Conservation (phyloP, 441 rosid species). For the Melastoma candidum region DNA sequence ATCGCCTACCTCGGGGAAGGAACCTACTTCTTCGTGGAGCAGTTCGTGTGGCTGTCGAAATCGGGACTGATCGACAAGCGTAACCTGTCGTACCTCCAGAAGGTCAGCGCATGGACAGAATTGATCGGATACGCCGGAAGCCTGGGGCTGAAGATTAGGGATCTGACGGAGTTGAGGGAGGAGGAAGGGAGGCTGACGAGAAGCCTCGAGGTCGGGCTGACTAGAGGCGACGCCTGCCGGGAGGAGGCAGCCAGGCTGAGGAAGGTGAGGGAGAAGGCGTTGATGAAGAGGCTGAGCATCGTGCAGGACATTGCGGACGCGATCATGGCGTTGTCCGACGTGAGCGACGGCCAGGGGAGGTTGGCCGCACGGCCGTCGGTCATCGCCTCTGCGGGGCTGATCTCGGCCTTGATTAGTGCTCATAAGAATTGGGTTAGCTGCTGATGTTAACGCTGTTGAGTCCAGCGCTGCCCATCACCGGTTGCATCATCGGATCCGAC, state of each 20-base stretch:
- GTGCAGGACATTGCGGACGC: constrained; percentile 86
- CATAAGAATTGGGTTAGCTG: constrained; percentile 90
- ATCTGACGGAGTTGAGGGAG: constrained; percentile 44
- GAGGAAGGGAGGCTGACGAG: constrained; percentile 46
- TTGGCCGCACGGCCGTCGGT: constrained; percentile 41
- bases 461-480: no score
- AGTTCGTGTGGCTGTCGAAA: constrained; percentile 80
- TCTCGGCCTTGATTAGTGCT: constrained; percentile 80
- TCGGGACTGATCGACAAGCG: constrained; percentile 62
- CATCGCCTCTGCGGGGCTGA: constrained; percentile 61
- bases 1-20: constrained; percentile 92
- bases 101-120: constrained; percentile 62
- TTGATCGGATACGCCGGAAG: constrained; percentile 40
- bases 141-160: constrained; percentile 55
- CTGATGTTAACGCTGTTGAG: constrained; percentile 15
- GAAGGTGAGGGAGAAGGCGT: constrained; percentile 52
- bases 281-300: constrained; percentile 62
- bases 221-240: constrained; percentile 33
- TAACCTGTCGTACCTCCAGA: constrained; percentile 39
- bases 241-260: constrained; percentile 45
- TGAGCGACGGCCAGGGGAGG: constrained; percentile 56
- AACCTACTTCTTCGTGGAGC: constrained; percentile 75
- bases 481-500: no score
- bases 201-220: constrained; percentile 38
- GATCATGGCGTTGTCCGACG: constrained; percentile 70